Base-by-base conservation (phyloP, 2,329 filamentous ascomycete species). In the Lachnellula suecica region DNA sequence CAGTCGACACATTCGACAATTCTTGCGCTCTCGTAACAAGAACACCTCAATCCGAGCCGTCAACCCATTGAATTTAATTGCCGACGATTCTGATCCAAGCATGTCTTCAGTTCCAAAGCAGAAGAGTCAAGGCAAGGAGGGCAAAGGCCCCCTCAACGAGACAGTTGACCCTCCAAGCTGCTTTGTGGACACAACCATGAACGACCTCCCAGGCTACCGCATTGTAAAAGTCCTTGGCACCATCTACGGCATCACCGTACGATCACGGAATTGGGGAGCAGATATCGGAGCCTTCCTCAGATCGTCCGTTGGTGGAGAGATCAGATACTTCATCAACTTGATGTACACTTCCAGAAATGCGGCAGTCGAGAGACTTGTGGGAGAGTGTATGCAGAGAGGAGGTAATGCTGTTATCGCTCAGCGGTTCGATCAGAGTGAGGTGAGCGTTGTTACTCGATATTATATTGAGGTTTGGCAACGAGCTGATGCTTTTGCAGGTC, bases 171-270 rank as follows among this genome's bases (percentile, higher is more conserved):
- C n/a, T n/a, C n/a, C 53, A 20, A 52, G 49, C 66, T 83, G 79
- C 70, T 83, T 82, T 67, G 79, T 79, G 35, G 82, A 85, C 62
- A 85, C 82, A 7, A 85, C 82, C 48, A 85, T 84, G 81, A 82
- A 79, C 68, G 56, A 85, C 62, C 69, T 85, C 20, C 82, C 82
- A 0, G 81, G 81, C 7, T 84, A 84, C 67, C 79, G 76, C 56
- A 72, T 85, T 44, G 75, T 78, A 34, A 73, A 73, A 48, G 77
- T 83, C 1, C 75, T 85, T 5, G 82, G 82, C 49, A n/a, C 76
- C 79, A 7, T 31, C 27, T 7, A 31, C 13, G 13, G 13, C 13
- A 31, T 31, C 7, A 31, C 13, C 13, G 27, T 31, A 31, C 13
- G 77, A 82, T 25, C 82, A 80, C 67, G 79, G 79, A 9, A 71